Evolutionary conservation across 2,329 filamentous ascomycete species (phyloP).

Genomic region (Rhynchosporium secalis): DNA sequence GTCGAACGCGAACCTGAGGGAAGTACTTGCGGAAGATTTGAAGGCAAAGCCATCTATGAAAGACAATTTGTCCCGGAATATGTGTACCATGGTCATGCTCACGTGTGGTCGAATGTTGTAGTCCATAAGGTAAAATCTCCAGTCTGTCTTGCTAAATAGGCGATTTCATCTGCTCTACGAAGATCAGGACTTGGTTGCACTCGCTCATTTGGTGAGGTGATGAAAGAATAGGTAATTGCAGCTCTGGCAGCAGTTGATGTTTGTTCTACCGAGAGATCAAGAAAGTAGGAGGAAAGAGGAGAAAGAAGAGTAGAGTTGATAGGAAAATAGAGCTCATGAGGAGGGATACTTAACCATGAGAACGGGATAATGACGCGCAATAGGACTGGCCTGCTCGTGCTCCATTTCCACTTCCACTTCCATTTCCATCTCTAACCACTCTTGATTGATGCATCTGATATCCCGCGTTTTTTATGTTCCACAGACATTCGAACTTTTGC

Average conservation of each 20-base stretch:
- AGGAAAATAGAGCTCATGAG: slow-evolving; percentile 1
- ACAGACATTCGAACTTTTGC: slow-evolving; percentile 24
- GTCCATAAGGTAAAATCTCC: neutral
- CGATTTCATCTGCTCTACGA: slow-evolving; percentile 40
- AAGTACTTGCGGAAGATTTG: slow-evolving; percentile 38
- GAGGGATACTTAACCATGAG: neutral
- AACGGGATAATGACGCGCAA: slow-evolving; percentile 3
- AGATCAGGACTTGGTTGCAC: slow-evolving; percentile 36
- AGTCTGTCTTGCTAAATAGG: slow-evolving; percentile 29
- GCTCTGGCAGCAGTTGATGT: slow-evolving; percentile 21
- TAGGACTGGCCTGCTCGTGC: slow-evolving; percentile 6
- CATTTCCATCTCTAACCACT: neutral
- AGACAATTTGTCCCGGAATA: slow-evolving; percentile 29
- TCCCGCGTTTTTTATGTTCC: slow-evolving; percentile 24
- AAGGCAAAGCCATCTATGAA: slow-evolving; percentile 41
- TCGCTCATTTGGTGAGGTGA: slow-evolving; percentile 35
- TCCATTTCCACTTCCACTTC: neutral
- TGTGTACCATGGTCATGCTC: slow-evolving; percentile 38
- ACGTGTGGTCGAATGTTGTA: slow-evolving; percentile 21
- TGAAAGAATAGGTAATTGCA: slow-evolving; percentile 10
- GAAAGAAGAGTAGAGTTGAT: neutral
- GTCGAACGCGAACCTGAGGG: slow-evolving; percentile 42
- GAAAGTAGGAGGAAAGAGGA: slow-evolving; percentile 14
- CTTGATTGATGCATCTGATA: slow-evolving; percentile 12
- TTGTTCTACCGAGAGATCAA: slow-evolving; percentile 1